Percentiles rank a stretch among this genome's conserved stretches.
phyloP scores from a whole-genome alignment of 140 eudicot species.

The Oenanthe javanica region DNA sequence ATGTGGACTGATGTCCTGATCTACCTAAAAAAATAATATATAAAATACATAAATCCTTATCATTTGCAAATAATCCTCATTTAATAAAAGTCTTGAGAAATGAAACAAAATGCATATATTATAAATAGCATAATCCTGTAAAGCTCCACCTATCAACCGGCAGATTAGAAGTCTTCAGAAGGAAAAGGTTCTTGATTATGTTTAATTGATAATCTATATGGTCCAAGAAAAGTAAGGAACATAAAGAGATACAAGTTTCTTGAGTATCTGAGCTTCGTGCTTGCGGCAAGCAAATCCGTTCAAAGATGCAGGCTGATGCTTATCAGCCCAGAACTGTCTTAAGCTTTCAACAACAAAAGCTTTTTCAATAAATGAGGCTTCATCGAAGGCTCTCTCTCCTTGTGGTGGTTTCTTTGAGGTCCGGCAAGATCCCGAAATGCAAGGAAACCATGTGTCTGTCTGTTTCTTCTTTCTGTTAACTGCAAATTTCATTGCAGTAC shows the following conservation, averaged over 20 bases:
- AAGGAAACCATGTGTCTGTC: conserved; percentile 61
- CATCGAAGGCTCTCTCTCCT: conserved; percentile 51
- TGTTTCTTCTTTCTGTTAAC: conserved; percentile 51
- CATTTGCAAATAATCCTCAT: neutral
- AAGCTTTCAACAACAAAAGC: conserved; percentile 68
- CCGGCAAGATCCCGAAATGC: conserved; percentile 55
- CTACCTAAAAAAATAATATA: conserved; percentile 22
- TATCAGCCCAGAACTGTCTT: conserved; percentile 77
- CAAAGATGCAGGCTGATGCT: conserved; percentile 61
- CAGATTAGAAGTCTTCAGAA: neutral
- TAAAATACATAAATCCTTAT: neutral
- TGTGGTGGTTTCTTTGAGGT: conserved; percentile 49
- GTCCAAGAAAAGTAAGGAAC: neutral
- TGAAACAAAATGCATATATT: neutral
- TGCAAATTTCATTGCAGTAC: conserved; percentile 38
- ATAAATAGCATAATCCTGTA: neutral
- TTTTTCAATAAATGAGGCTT: conserved; percentile 66
- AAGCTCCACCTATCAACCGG: neutral
- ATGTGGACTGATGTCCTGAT: conserved; percentile 55
- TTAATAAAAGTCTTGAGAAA: neutral
- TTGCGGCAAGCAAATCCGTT: conserved; percentile 68
- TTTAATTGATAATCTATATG: neutral
- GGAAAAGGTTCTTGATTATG: neutral
- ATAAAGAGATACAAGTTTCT: conserved; percentile 29
- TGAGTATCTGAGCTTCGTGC: conserved; percentile 64